Evolutionary conservation across 176 grass and related monocot genomes (phyloP).

Genomic region (Phoenix dactylifera): DNA sequence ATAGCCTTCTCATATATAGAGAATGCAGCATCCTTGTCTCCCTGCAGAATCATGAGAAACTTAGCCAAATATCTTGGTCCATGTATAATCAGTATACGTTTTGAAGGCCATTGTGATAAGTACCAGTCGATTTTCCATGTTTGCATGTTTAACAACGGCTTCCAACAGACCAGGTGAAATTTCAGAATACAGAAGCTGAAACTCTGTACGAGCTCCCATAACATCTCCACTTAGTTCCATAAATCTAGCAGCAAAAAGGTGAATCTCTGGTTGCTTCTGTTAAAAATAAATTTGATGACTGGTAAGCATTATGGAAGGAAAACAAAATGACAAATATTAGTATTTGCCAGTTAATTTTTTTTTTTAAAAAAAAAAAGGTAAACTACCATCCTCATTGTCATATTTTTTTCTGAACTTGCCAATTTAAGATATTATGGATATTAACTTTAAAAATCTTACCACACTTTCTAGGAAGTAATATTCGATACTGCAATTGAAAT

Average conservation of each 20-base stretch:
- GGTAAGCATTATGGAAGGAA: neutral
- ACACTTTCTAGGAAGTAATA: too few species aligned
- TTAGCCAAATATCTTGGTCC: constrained; percentile 1
- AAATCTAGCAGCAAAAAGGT: constrained; percentile 78
- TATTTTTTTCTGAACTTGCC: too few species aligned
- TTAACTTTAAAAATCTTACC: too few species aligned
- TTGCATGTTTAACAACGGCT: constrained; percentile 84
- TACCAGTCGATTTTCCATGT: constrained; percentile 93
- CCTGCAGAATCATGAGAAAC: constrained; percentile 31
- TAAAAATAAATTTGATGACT: constrained; percentile 4
- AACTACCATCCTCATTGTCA: too few species aligned
- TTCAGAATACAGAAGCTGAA: constrained; percentile 77
- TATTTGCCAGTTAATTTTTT: too few species aligned
- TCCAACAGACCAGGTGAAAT: constrained; percentile 77
- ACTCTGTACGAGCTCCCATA: constrained; percentile 61
- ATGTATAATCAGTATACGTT: neutral
- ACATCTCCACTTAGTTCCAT: constrained; percentile 77
- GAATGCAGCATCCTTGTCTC: constrained; percentile 59
- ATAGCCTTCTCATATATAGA: constrained; percentile 86
- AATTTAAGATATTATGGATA: too few species aligned
- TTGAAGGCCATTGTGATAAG: neutral
- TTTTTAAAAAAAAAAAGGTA: too few species aligned
- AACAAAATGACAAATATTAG: too few species aligned
- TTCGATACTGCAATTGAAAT: too few species aligned
- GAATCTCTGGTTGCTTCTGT: constrained; percentile 98